A percentile compares a stretch with the other conserved stretches of the same genome.
These are phyloP conservation scores for Pseudogymnoascus sp. DNA, from an alignment of 2,329 filamentous ascomycete species.

Conservation along the genomic window DNA sequence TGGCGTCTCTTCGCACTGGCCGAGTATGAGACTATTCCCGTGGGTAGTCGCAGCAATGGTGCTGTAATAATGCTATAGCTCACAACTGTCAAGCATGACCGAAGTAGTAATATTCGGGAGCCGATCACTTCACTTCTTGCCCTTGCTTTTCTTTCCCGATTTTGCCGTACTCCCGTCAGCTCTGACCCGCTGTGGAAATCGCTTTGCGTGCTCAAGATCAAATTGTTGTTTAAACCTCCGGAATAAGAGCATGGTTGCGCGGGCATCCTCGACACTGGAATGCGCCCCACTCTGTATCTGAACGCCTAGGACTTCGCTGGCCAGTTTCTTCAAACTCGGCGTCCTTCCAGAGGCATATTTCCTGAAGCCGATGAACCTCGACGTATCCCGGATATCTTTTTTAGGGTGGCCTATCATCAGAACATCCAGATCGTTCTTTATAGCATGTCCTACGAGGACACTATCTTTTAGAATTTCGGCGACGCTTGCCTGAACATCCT, in stretches of 20 bases:
- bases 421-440: slow-evolving; percentile 69
- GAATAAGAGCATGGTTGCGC: slow-evolving; percentile 85
- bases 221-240: slow-evolving; percentile 76
- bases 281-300: slow-evolving; percentile 59
- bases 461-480: slow-evolving; percentile 60
- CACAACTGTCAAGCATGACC: not conserved
- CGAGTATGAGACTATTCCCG: not conserved
- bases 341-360: slow-evolving; percentile 61
- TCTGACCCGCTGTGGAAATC: slow-evolving; percentile 43
- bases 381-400: slow-evolving; percentile 76
- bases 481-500: slow-evolving; percentile 68
- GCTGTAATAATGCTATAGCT: not conserved
- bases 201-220: slow-evolving; percentile 69
- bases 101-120: not conserved
- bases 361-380: slow-evolving; percentile 66
- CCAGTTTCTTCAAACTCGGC: slow-evolving; percentile 56
- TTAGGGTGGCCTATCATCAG: slow-evolving; percentile 73
- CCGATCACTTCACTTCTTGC: slow-evolving; percentile 28
- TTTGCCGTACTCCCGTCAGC: not conserved
- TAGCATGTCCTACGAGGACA: slow-evolving; percentile 75
- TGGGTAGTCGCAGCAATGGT: not conserved
- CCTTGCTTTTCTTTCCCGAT: slow-evolving; percentile 33
- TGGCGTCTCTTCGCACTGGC: not conserved
- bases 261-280: slow-evolving; percentile 70
- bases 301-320: slow-evolving; percentile 49